Conservation (phyloP, 2,329 filamentous ascomycete genomes). For the Fusarium marasasianum region DNA sequence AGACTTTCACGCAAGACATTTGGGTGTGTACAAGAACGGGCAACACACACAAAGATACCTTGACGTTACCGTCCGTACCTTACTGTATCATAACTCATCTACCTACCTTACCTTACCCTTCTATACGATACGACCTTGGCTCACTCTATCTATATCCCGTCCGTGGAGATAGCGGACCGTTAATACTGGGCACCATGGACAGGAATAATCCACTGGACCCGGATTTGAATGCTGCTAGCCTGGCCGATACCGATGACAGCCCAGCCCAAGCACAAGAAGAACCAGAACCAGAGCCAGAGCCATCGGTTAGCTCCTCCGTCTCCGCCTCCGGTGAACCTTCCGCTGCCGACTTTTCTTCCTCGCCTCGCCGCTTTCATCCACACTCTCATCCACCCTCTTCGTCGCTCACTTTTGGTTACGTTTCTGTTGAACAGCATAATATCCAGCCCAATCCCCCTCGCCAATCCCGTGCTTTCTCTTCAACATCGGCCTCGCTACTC, state of each 20-base stretch:
- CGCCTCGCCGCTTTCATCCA: slow-evolving; percentile 30
- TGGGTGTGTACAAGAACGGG: slow-evolving; percentile 18
- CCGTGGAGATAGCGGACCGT: slow-evolving; percentile 24
- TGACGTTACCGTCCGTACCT: not conserved
- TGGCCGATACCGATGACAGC: slow-evolving; percentile 36
- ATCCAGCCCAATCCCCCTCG: slow-evolving; percentile 20
- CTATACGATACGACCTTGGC: slow-evolving; percentile 12
- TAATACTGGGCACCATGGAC: slow-evolving; percentile 29
- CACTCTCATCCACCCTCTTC: slow-evolving; percentile 25
- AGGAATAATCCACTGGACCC: slow-evolving; percentile 37
- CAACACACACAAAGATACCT: slow-evolving; percentile 1
- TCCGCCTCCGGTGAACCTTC: slow-evolving; percentile 42
- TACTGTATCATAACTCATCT: not conserved
- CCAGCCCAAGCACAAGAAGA: slow-evolving; percentile 14
- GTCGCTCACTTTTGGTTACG: slow-evolving; percentile 24
- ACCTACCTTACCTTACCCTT: not conserved
- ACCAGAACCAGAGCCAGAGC: not conserved
- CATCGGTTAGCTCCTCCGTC: slow-evolving; percentile 40
- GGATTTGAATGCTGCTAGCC: slow-evolving; percentile 39
- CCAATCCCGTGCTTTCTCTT: slow-evolving; percentile 34
- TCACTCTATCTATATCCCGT: slow-evolving; percentile 21
- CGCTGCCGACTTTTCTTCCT: slow-evolving; percentile 40
- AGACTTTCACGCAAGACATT: not conserved
- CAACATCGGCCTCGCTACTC: slow-evolving; percentile 48
- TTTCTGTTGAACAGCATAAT: slow-evolving; percentile 13